Evolutionary conservation across 2,329 filamentous ascomycete genomes (phyloP), one percentile per base, ranked within the genome.

Genomic region (Arachnopeziza araneosa): DNA sequence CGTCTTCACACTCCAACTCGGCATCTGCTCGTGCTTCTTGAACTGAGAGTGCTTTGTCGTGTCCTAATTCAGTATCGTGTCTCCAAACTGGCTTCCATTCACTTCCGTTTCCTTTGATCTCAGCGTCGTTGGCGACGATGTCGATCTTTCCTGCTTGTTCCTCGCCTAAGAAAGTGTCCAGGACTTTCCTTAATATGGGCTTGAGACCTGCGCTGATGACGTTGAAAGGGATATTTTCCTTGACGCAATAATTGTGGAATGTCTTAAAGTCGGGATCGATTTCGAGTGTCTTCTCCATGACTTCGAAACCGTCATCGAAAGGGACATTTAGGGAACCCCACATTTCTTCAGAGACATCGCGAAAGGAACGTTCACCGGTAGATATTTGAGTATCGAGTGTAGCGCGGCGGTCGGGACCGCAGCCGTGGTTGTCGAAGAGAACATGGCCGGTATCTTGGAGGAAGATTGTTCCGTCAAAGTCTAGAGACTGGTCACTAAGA

Each of bases 381-480:
- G 85, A 83, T 73, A 89, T 86, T 67, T 89, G 83, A 61, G 81
- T 75, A 61, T 88, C 85, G 55, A 88, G 80, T 50, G 79, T 67
- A 59, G 81, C 74, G 55, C 85, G 80, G 60, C 77, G 77, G 63
- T 80, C 76, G 23, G 77, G 74, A 26, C 86, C 86, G 72, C 85
- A 88, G 56, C 86, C 85, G 65, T 85, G 80, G 66, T 78, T 78
- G 70, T 88, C 85, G 73, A 88, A 87, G 55, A 89, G 81, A 64
- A 88, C 80, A 70, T 89, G 86, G 52, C 87, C 87, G 1, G 83
- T 88, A 66, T 87, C 84, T 77, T 88, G 84, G 79, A 86, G 86
- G 77, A 87, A 88, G 64, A 89, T 89, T 3, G 86, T 89, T 63
- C 86, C 86, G 71, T 89, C 86, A 66, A 89, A 89, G 72, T 89